Percentiles rank a stretch among this genome's conserved stretches.
Evolutionary conservation across 2,329 filamentous ascomycete species (phyloP).

Genomic region (Cladosporium colombiae): DNA sequence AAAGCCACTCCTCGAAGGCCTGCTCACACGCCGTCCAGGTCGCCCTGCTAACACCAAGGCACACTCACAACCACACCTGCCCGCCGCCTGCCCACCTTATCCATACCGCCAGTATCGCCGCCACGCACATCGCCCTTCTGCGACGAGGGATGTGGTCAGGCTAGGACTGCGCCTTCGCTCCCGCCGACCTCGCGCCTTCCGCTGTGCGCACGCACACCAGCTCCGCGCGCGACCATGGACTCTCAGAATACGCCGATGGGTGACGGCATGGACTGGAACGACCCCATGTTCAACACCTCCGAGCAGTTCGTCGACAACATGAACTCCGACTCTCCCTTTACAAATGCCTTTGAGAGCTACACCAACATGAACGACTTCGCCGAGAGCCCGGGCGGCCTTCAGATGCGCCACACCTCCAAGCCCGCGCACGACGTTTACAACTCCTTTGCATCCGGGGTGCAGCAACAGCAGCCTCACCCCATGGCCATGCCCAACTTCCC

Average conservation of each 20-base stretch:
- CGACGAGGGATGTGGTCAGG: slow-evolving; percentile 16
- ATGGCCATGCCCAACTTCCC: slow-evolving; percentile 29
- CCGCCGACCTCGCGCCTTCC: slow-evolving; percentile 15
- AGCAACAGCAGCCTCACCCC: slow-evolving; percentile 22
- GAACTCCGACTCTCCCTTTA: slow-evolving; percentile 28
- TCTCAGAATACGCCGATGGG: slow-evolving; percentile 19
- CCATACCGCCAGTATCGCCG: background rate
- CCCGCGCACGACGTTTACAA: slow-evolving; percentile 26
- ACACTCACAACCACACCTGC: background rate
- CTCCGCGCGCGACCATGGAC: slow-evolving; percentile 52
- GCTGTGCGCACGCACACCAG: slow-evolving; percentile 51
- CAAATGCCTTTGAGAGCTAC: slow-evolving; percentile 24
- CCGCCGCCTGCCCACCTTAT: background rate
- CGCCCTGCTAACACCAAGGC: slow-evolving; percentile 6
- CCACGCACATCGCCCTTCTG: background rate
- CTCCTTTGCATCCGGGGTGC: slow-evolving; percentile 16
- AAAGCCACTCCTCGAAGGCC: slow-evolving; percentile 11
- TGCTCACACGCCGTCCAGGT: background rate
- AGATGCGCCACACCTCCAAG: slow-evolving; percentile 34
- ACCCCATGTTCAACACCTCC: slow-evolving; percentile 29
- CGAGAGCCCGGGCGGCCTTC: slow-evolving; percentile 28
- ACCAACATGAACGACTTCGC: slow-evolving; percentile 29
- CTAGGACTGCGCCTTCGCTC: slow-evolving; percentile 10
- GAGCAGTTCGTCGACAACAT: slow-evolving; percentile 27
- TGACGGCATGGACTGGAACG: slow-evolving; percentile 31